Conservation (phyloP, 2,329 filamentous ascomycete species). For the Phialophora verrucosa region DNA sequence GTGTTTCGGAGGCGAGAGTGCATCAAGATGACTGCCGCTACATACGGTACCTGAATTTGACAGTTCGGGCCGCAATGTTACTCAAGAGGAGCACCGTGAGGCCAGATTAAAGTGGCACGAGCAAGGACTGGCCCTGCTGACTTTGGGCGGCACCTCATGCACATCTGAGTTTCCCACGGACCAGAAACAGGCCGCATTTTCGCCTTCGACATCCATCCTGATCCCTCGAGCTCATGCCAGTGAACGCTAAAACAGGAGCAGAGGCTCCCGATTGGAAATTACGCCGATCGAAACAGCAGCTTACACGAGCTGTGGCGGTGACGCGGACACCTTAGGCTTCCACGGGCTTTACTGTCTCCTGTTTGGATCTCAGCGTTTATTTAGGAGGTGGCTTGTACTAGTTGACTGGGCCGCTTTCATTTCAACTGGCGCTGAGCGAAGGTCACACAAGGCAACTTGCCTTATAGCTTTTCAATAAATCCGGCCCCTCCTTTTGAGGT, state of each 20-base stretch:
- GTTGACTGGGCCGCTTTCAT: background rate
- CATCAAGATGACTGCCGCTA: background rate
- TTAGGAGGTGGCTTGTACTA: background rate
- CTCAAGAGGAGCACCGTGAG: background rate
- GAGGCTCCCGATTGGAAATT: background rate
- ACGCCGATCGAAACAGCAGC: background rate
- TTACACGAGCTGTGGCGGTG: background rate
- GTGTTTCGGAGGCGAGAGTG: background rate
- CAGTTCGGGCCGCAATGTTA: background rate
- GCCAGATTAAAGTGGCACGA: background rate
- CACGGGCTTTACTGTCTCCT: background rate
- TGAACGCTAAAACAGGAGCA: background rate
- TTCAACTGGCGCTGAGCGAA: background rate
- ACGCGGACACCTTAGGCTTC: background rate
- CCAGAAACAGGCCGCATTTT: background rate
- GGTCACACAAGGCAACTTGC: background rate
- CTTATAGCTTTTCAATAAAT: background rate
- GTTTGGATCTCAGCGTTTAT: background rate
- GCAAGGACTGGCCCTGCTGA: background rate
- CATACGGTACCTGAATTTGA: background rate
- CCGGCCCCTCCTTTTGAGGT: background rate
- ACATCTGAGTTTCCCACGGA: background rate
- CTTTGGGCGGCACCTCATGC: background rate
- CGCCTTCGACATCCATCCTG: background rate
- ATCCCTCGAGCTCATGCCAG: background rate